Percentiles rank a stretch among this genome's conserved stretches.
Evolutionary conservation across 768 basidiomycete genomes (phyloP).

Genomic region (Phlegmacium glaucopus): DNA sequence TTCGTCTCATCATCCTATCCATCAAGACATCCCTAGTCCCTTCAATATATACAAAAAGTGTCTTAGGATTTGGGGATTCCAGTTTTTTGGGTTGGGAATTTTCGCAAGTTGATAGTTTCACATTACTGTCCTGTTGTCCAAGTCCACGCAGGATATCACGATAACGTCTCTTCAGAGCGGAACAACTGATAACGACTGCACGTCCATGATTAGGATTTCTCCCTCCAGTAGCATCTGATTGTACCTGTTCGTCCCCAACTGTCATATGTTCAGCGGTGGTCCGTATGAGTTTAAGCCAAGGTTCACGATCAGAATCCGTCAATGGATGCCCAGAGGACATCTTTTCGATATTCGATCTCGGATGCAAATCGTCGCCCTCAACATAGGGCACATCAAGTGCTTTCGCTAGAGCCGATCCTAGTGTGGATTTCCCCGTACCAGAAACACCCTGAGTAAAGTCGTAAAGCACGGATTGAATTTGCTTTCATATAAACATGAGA

Average conservation of each 20-base stretch:
- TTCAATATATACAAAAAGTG: slow-evolving; percentile 80
- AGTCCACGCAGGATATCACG: slow-evolving; percentile 76
- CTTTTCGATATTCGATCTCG: slow-evolving; percentile 78
- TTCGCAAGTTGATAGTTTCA: slow-evolving; percentile 13
- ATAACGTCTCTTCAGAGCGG: slow-evolving; percentile 78
- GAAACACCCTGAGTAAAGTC: slow-evolving; percentile 55
- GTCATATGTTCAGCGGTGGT: slow-evolving; percentile 50
- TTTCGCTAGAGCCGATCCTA: slow-evolving; percentile 60
- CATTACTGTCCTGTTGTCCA: background rate
- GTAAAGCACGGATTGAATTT: slow-evolving; percentile 1
- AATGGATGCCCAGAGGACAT: slow-evolving; percentile 78
- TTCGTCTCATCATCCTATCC: slow-evolving; percentile 60
- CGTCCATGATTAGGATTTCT: slow-evolving; percentile 3
- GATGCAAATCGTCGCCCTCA: slow-evolving; percentile 90
- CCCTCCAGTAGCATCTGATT: background rate
- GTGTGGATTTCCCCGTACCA: slow-evolving; percentile 70
- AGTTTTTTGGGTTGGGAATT: slow-evolving; percentile 20
- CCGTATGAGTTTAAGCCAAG: slow-evolving; percentile 81
- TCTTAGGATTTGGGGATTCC: slow-evolving; percentile 34
- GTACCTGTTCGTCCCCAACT: slow-evolving; percentile 13
- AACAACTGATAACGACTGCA: slow-evolving; percentile 85
- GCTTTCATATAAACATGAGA: slow-evolving; percentile 1
- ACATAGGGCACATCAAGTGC: slow-evolving; percentile 70
- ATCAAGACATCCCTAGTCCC: slow-evolving; percentile 53
- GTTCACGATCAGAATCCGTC: slow-evolving; percentile 76